Evolutionary conservation across 352 stramenopile species (phyloP), one percentile per base, ranked within the genome.

Genomic region (Pythium plurisporium): DNA sequence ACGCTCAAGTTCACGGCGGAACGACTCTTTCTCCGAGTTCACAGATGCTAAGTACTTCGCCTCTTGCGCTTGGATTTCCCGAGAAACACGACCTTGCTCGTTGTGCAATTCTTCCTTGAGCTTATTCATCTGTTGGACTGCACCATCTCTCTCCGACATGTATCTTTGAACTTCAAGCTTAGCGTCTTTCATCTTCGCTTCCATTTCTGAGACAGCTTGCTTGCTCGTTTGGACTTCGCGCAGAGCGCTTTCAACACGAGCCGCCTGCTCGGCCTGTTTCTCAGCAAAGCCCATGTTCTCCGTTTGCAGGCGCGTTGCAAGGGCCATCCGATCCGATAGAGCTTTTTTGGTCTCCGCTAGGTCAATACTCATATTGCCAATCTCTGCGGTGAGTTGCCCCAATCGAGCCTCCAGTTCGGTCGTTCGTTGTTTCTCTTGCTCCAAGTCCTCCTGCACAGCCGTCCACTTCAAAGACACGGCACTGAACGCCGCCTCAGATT

Each of bases 231-330:
- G 59, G 20, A 75, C 79, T 19, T 93, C 80, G 0, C 78, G 79
- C 15, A 91, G 40, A 7, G 83, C 80, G 26, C 69, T 71, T 55
- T 93, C 83, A 44, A 93, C 85, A 19, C 87, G 62, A 8, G 77
- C 83, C 1, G 84, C 83, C 41, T 91, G 81, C 51, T 93, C 83
- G 8, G 83, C 83, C 47, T 91, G 68, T 34, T 88, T 90, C 19
- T 79, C 76, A n/a, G 83, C 80, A 29, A 90, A 86, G 1, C 70
- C 71, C 76, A 94, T 91, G 59, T 95, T 93, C 48, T 95, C 86
- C 1, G 81, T 90, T 54, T 94, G 80, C 57, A 93, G 63, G 10
- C 84, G 82, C 27, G 86, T 88, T 11, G 84, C 84, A 19, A 91
- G 70, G 7, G 82, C 81, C 67, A 87, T 91, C 12, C 81, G 76